phyloP scores from a whole-genome alignment of 2,329 filamentous ascomycete genomes.

The Calonectria fujianensis region DNA sequence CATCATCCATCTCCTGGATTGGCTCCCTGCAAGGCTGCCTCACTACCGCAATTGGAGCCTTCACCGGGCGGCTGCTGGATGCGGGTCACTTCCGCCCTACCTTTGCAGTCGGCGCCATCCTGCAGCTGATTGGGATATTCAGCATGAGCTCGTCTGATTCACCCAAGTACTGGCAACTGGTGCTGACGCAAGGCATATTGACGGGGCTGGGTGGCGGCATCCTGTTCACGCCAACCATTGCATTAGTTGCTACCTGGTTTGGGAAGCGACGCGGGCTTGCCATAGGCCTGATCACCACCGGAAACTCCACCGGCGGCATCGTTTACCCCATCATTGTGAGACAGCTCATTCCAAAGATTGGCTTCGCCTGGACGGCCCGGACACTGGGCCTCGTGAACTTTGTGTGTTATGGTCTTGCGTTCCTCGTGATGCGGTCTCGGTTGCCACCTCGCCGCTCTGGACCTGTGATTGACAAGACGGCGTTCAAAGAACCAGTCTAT shows the following conservation, averaged over 20 bases:
- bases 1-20: conserved; percentile 67
- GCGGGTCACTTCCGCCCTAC: conserved; percentile 65
- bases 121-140: conserved; percentile 67
- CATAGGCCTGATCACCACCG: conserved; percentile 75
- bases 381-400: conserved; percentile 81
- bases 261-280: conserved; percentile 70
- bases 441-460: conserved; percentile 51
- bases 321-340: conserved; percentile 73
- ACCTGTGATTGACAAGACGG: conserved; percentile 56
- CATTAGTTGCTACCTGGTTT: conserved; percentile 77
- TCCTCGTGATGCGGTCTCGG: conserved; percentile 57
- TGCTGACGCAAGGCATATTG: conserved; percentile 73
- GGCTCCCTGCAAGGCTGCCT: conserved; percentile 67
- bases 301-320: conserved; percentile 72
- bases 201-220: conserved; percentile 70
- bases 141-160: conserved; percentile 61
- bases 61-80: conserved; percentile 66
- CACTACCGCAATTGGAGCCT: conserved; percentile 64
- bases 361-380: conserved; percentile 76
- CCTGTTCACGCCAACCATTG: conserved; percentile 73
- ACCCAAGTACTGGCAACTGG: conserved; percentile 68
- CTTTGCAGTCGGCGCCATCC: conserved; percentile 60
- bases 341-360: conserved; percentile 69
- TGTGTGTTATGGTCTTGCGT: conserved; percentile 79
- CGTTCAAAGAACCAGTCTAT: conserved; percentile 61